Evolutionary conservation across 2,329 filamentous ascomycete species (phyloP), one percentile per base, ranked within the genome.

Genomic region (Fusarium foetens): DNA sequence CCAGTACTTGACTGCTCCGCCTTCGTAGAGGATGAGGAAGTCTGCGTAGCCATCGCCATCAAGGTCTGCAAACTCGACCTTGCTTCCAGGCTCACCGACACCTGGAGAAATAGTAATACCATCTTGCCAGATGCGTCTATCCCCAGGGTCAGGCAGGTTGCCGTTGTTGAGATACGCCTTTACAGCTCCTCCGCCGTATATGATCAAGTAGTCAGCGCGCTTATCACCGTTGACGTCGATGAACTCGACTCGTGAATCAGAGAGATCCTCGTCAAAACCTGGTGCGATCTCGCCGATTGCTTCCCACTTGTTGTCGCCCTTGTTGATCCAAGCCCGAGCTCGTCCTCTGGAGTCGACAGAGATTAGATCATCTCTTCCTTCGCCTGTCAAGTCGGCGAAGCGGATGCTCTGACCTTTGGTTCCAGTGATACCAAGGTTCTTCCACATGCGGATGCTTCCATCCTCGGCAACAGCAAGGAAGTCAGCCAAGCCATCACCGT

Each of bases 391-490:
- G 12, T 68, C 67, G 3, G 67, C 64, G 3, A 70, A 43, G 5
- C 55, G 67, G 9, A 70, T 45, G 6, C 55, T 35, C n/a, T 33
- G 13, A 12, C 46, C 61, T 17, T 46, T 70, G 27, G 5, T 10
- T 6, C 42, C 53, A 0, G 13, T 9, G 29, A 68, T 66, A 11
- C 71, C 66, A 31, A 70, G 54, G 41, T 73, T 72, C 60, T 70
- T 73, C 71, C 69, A 73, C 69, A 73, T 72, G 8, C 66, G 58
- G 21, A 72, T 70, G 14, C 66, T 70, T 27, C 69, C 66, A 17
- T 73, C 69, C 1, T 68, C 33, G 0, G 25, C 51, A 23, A 72
- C 60, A 11, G 69, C 66, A 10, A 73, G 66, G 46, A 72, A 73
- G n/a, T 73, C 71, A 6, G 71, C 31, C 16, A 65, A 42, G 21